Evolutionary conservation across 768 basidiomycete species (phyloP).

Genomic region (Rhodosporidiobolus sp.): DNA sequence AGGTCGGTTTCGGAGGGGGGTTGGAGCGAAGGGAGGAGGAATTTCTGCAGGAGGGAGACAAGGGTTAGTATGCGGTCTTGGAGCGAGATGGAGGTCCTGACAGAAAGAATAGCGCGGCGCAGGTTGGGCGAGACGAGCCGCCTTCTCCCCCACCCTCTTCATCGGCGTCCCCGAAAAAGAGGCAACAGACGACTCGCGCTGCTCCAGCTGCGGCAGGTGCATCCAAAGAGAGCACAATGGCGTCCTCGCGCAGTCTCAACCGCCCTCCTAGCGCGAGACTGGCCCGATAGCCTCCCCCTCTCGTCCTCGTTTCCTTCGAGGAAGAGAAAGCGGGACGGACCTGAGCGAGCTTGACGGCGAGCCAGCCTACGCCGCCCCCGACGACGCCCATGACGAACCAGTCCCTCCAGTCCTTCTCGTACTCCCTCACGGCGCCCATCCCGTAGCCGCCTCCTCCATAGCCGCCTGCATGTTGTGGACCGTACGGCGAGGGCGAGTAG

Average conservation of each 20-base stretch:
- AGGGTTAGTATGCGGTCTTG: background rate
- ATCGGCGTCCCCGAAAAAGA: too few relatives aligned
- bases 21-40: conserved; percentile 80
- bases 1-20: conserved; percentile 86
- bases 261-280: too few relatives aligned
- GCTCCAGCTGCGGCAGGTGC: too few relatives aligned
- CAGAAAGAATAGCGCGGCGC: too few relatives aligned
- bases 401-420: conserved; percentile 78
- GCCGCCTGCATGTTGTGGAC: conserved; percentile 1
- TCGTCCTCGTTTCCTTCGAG: background rate
- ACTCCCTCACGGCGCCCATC: conserved; percentile 34
- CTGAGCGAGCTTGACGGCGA: conserved; percentile 72
- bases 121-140: too few relatives aligned
- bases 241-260: too few relatives aligned
- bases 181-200: too few relatives aligned
- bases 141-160: too few relatives aligned
- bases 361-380: conserved; percentile 79
- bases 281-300: too few relatives aligned
- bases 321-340: conserved; percentile 50
- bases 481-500: background rate
- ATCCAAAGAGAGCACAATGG: too few relatives aligned
- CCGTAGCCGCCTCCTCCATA: too few relatives aligned
- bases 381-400: conserved; percentile 96
- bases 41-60: conserved; percentile 62
- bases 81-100: background rate